These are phyloP conservation scores for Guyanaporus albipodus DNA, from an alignment of 768 basidiomycete species.

Conservation along the genomic window DNA sequence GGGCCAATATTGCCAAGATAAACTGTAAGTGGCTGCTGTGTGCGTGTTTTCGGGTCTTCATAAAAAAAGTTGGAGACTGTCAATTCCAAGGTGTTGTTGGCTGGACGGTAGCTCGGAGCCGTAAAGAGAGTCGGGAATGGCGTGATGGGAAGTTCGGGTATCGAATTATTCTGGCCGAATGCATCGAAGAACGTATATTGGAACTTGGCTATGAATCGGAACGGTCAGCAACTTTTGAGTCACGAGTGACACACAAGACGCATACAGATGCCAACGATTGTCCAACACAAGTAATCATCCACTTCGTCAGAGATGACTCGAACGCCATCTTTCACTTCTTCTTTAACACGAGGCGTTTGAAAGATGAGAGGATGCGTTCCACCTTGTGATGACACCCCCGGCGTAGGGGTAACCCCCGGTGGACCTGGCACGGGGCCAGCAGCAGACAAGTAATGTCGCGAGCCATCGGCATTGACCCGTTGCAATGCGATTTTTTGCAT, in stretches of 20 bases:
- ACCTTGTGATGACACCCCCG: slow-evolving; percentile 70
- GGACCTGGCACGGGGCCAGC: slow-evolving; percentile 80
- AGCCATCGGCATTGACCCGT: slow-evolving; percentile 75
- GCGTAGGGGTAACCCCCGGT: slow-evolving; percentile 65
- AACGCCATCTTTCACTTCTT: slow-evolving; percentile 76
- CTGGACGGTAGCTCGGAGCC: slow-evolving; percentile 67
- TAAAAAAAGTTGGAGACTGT: slow-evolving; percentile 89
- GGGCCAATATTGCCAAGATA: slow-evolving; percentile 91
- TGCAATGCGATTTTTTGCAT: slow-evolving; percentile 96
- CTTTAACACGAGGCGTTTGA: slow-evolving; percentile 73
- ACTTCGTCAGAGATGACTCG: slow-evolving; percentile 80
- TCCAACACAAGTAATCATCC: slow-evolving; percentile 95
- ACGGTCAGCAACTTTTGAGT: slow-evolving; percentile 20
- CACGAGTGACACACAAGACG: slow-evolving; percentile 15
- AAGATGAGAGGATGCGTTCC: slow-evolving; percentile 81
- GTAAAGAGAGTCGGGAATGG: slow-evolving; percentile 87
- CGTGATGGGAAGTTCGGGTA: slow-evolving; percentile 78
- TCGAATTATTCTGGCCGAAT: slow-evolving; percentile 71
- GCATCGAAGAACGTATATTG: slow-evolving; percentile 94
- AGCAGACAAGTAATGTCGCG: slow-evolving; percentile 84
- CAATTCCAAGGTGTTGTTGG: slow-evolving; percentile 73
- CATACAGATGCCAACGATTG: slow-evolving; percentile 92
- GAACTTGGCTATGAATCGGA: slow-evolving; percentile 65
- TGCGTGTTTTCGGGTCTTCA: slow-evolving; percentile 59
- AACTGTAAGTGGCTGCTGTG: slow-evolving; percentile 73